Evolutionary conservation across 768 basidiomycete species (phyloP).

Genomic region (Clathrus columnatus): DNA sequence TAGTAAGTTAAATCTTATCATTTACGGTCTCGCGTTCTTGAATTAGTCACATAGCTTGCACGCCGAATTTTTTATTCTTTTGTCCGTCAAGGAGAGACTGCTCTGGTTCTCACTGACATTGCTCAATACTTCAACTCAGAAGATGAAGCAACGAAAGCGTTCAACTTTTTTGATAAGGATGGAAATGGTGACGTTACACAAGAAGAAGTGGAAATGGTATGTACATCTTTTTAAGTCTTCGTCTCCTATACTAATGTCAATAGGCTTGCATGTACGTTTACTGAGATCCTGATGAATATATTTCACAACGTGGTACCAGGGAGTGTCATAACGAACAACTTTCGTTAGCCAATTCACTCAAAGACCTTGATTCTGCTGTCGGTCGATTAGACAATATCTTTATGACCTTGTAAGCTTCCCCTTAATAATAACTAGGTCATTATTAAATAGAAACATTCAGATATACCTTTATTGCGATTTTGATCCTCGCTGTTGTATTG

Average conservation of each 20-base stretch:
- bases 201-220: constrained; percentile 70
- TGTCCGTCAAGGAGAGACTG: constrained; percentile 48
- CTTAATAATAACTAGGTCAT: neutral
- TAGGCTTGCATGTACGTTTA: constrained; percentile 10
- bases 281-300: neutral
- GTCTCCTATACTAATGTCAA: neutral
- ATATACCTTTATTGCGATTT: constrained; percentile 50
- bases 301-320: constrained; percentile 27
- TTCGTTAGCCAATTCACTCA: constrained; percentile 78
- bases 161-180: constrained; percentile 61
- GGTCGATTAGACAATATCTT: constrained; percentile 80
- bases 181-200: constrained; percentile 61
- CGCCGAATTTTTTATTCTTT: constrained; percentile 84
- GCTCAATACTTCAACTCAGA: constrained; percentile 54
- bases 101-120: constrained; percentile 60
- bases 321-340: constrained; percentile 81
- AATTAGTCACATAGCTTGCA: constrained; percentile 50
- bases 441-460: neutral
- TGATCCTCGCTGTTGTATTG: constrained; percentile 81
- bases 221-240: constrained; percentile 33
- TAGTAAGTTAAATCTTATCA: constrained; percentile 30
- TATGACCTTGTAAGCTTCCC: constrained; percentile 50
- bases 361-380: constrained; percentile 84
- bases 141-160: constrained; percentile 62
- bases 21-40: constrained; percentile 1